These are phyloP conservation scores for Talaromyces wortmannii DNA, from an alignment of 495 filamentous ascomycete genomes.

Conservation along the genomic window DNA sequence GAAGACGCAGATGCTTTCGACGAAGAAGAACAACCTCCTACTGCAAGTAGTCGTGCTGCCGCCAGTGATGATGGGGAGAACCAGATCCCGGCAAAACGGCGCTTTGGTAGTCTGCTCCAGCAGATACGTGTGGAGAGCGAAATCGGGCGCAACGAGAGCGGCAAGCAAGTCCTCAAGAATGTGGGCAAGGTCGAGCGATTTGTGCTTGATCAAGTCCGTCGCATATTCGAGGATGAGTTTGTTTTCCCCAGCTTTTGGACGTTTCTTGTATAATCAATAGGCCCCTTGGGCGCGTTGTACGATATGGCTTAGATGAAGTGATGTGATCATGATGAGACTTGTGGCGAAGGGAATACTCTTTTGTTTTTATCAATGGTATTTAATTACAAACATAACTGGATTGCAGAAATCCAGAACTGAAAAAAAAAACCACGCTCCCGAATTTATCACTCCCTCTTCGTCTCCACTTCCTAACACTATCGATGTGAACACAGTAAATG, in stretches of 20 bases:
- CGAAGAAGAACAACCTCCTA: slow-evolving; percentile 21
- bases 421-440: neutral
- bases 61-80: slow-evolving; percentile 10
- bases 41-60: slow-evolving; percentile 15
- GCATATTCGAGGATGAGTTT: slow-evolving; percentile 97
- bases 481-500: neutral
- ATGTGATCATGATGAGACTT: too few species aligned
- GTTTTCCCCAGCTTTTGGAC: slow-evolving; percentile 99
- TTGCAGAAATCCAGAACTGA: too few species aligned
- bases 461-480: neutral
- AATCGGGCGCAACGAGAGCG: slow-evolving; percentile 84
- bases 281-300: neutral
- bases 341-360: too few species aligned
- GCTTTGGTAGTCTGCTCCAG: slow-evolving; percentile 63
- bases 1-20: slow-evolving; percentile 70
- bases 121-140: slow-evolving; percentile 96
- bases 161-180: slow-evolving; percentile 93
- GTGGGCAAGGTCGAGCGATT: slow-evolving; percentile 98
- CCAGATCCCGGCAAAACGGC: slow-evolving; percentile 15
- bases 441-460: neutral
- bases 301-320: too few species aligned
- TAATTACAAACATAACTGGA: too few species aligned
- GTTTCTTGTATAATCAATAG: slow-evolving; percentile 50
- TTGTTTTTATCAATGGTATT: too few species aligned
- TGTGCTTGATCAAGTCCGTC: slow-evolving; percentile 89